phyloP scores from a whole-genome alignment of 176 grass and related monocot genomes.

The Musa itinerans region DNA sequence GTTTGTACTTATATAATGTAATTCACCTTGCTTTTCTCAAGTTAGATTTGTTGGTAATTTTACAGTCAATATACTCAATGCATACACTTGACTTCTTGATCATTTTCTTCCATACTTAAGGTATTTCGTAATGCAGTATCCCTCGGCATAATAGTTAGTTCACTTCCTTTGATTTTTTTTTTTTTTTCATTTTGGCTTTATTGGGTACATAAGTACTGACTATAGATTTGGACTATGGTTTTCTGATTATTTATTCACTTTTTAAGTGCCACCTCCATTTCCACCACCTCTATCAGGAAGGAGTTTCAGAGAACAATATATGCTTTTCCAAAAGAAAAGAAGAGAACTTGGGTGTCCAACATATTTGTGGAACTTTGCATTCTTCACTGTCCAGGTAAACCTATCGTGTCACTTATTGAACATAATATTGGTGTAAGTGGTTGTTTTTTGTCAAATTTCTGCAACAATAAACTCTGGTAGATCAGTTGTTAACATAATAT shows the following conservation, averaged over 20 bases:
- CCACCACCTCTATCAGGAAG: constrained; percentile 48
- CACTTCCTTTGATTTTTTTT: background rate
- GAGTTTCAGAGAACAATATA: constrained; percentile 45
- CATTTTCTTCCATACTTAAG: too few species aligned
- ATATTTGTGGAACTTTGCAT: constrained; percentile 82
- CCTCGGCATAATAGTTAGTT: background rate
- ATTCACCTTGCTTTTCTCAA: too few species aligned
- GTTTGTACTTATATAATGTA: too few species aligned
- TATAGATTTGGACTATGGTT: constrained; percentile 10
- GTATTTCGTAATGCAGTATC: too few species aligned
- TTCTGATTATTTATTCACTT: constrained; percentile 45
- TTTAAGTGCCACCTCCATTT: constrained; percentile 75
- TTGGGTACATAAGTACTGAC: background rate
- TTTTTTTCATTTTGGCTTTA: constrained; percentile 2
- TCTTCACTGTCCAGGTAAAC: constrained; percentile 69
- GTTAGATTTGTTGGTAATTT: too few species aligned
- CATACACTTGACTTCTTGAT: too few species aligned
- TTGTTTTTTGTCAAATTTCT: background rate
- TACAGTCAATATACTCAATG: too few species aligned
- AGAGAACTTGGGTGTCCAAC: constrained; percentile 72
- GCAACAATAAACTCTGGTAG: too few species aligned
- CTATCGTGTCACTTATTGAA: background rate
- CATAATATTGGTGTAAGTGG: background rate
- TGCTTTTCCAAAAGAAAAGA: constrained; percentile 57
- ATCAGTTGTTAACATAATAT: too few species aligned